Conservation (phyloP, 164 flowering plant species). For the Paratinospora sagittata region DNA sequence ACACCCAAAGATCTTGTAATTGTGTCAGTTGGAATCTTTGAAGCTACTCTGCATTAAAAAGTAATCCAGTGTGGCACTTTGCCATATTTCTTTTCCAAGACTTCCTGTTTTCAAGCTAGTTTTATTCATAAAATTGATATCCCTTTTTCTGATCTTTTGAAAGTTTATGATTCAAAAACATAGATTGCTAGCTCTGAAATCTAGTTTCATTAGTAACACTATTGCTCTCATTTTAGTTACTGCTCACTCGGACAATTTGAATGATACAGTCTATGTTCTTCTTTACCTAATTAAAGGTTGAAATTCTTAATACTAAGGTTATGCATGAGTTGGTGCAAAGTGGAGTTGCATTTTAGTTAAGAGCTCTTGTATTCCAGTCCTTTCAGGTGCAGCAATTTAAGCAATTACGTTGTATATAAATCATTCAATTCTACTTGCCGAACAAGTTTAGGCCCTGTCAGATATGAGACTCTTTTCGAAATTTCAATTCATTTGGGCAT, state of each 20-base stretch:
- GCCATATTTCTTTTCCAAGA: neutral
- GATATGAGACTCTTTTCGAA: neutral
- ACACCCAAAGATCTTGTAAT: neutral
- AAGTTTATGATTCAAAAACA: too few species aligned
- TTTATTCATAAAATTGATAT: neutral
- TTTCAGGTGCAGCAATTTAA: neutral
- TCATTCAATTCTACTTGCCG: neutral
- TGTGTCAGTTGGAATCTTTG: neutral
- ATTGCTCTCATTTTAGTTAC: neutral
- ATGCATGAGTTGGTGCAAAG: neutral
- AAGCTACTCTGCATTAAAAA: neutral
- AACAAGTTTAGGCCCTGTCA: neutral
- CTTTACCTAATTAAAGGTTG: neutral
- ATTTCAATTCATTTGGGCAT: neutral
- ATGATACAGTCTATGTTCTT: neutral
- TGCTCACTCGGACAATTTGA: neutral
- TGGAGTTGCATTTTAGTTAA: neutral
- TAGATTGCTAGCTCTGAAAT: neutral
- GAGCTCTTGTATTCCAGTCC: neutral
- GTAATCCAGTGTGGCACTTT: neutral
- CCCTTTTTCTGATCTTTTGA: too few species aligned
- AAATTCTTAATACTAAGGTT: neutral
- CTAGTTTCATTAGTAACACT: neutral
- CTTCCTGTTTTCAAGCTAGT: neutral
- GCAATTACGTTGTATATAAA: neutral